Evolutionary conservation across 768 basidiomycete species (phyloP), one percentile per base, ranked within the genome.

Genomic region (Lactarius hengduanensis): DNA sequence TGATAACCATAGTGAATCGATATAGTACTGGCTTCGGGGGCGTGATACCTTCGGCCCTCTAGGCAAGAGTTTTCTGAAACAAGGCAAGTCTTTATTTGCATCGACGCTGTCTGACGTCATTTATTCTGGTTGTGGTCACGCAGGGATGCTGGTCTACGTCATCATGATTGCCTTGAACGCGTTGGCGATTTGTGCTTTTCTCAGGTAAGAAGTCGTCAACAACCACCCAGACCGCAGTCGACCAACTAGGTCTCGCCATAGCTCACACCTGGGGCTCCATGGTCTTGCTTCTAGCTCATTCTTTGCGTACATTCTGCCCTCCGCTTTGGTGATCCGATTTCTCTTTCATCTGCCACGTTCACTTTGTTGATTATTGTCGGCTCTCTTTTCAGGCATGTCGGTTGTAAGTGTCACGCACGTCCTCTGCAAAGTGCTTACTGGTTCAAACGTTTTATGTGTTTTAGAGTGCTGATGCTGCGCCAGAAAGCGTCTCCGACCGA

Each of bases 391-490:
- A 70, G 69, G 45, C 62, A 28, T 69, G 68, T 53, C 62, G 64
- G 15, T 32, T 66, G 68, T 71, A 50, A 45, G 68, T 47, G 22
- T 36, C 4, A 8, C 32, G 30, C 30, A 30, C 30, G 41, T 63
- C 50, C 20, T 22, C 3, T 57, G 28, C 22, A 15, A 15, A 15
- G 20, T 15, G 8, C 43, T 16, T 47, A 13, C 53, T n/a, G 32
- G 32, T 63, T 57, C n/a, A 32, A 26, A 36, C 54, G 26, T 32
- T 34, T 6, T 63, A 8, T 58, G 36, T n/a, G n/a, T 55, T 26
- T 38, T 58, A 71, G 70, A 18, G 61, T 71, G 43, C 62, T 71
- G n/a, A 28, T 61, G 59, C 69, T 71, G 32, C 68, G 69, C 32
- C 61, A 50, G 45, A 71, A 53, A 34, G 64, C 28, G 22, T 16